Conservation (phyloP, 192 early-diverging fungal species). For the Gaertneriomyces semiglobifer region DNA sequence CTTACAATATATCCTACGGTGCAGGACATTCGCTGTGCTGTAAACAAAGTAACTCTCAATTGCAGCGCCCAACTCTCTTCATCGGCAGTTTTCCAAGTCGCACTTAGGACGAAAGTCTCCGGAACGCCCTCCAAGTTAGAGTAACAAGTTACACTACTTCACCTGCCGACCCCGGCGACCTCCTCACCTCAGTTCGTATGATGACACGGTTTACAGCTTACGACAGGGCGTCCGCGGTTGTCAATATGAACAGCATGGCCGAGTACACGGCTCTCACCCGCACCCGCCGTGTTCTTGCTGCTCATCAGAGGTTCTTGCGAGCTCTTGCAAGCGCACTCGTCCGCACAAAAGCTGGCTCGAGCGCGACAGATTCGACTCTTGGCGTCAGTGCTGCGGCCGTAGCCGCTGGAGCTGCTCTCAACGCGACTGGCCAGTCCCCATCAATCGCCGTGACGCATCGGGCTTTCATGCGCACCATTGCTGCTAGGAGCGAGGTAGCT, state of each 20-base stretch:
- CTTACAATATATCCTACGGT: no score
- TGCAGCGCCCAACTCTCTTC: no score
- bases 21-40: no score
- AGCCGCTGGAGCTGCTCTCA: not conserved
- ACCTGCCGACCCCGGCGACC: no score
- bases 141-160: no score
- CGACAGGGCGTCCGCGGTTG: not conserved
- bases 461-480: constrained; percentile 15
- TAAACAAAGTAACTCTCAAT: no score
- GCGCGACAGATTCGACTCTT: not conserved
- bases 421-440: not conserved
- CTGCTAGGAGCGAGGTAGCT: constrained; percentile 5
- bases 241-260: not conserved
- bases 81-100: no score
- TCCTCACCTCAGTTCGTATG: no score
- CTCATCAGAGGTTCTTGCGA: constrained; percentile 13
- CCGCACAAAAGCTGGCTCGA: not conserved
- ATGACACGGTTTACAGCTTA: no score
- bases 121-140: no score
- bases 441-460: constrained; percentile 12
- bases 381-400: not conserved
- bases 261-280: not conserved
- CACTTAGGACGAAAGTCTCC: no score
- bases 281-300: constrained; percentile 8
- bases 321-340: constrained; percentile 17